Base-by-base conservation (phyloP, 2,329 filamentous ascomycete species). In the Alternaria angustiovoidea region DNA sequence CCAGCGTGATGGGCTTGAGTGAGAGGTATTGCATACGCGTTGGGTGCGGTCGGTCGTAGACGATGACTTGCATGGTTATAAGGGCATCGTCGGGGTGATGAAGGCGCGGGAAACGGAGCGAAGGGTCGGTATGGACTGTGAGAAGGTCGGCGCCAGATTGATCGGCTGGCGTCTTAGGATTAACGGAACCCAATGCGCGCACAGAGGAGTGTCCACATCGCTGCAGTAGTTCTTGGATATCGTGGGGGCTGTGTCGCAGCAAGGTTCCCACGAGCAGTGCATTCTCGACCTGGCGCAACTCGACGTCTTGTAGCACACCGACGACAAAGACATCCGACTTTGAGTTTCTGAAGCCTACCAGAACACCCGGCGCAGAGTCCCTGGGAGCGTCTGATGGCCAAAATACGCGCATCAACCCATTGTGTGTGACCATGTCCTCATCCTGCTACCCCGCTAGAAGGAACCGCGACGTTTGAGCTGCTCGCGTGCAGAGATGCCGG, bases 361-460 rank as follows among this genome's bases (percentile, higher is more conserved):
- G 88, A 62, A 97, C 91, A 44, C 94, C 95, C 42, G 92, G 88
- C 78, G 85, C 86, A 55, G 87, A 85, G 74, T 92, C 88, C 81
- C 85, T 86, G 54, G 88, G 87, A 75, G 94, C 88, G 82, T 96
- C 94, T 74, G 91, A 91, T 73, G 95, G 96, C 95, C 95, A 99
- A 83, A 99, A 98, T 83, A 99, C 89, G 84, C 95, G 93, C 89
- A 98, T 93, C 84, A 98, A 85, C 75, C 92, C 94, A 92, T 95
- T 86, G 72, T 82, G 82, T 81, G 83, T 82, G 79, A 87, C 83
- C 87, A 89, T 89, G 78, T 84, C 88, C 83, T 81, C 85, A 87
- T 85, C 71, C 72, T 82, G 80, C 72, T 68, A 75, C 69, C 70
- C 69, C 68, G 64, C 86, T 87, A 98, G 81, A 99, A 98, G 61